Evolutionary conservation across 106 monocot species (phyloP).

Genomic region (Dioscorea zingiberensis): DNA sequence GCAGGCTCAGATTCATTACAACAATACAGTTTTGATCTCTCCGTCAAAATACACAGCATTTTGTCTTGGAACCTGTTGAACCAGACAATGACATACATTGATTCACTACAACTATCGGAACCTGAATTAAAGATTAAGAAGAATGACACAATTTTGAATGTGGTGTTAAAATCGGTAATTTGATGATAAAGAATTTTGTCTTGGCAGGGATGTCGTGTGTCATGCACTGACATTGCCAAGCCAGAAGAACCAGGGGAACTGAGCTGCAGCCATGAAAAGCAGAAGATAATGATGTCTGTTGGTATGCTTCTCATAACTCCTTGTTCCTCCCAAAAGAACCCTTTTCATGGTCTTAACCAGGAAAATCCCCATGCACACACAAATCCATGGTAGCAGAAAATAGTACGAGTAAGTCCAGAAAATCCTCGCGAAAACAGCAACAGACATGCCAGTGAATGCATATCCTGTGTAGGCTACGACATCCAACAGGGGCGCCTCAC

Average conservation of each 20-base stretch:
- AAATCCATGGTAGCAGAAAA: constrained; percentile 29
- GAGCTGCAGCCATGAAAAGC: constrained; percentile 28
- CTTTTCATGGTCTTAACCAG: constrained; percentile 27
- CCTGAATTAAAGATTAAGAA: too few relatives aligned
- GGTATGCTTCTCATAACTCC: constrained; percentile 30
- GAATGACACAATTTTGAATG: too few relatives aligned
- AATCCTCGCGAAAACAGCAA: constrained; percentile 16
- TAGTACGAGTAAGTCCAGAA: constrained; percentile 36
- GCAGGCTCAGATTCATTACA: too few relatives aligned
- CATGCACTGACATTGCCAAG: constrained; percentile 24
- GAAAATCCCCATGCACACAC: constrained; percentile 30
- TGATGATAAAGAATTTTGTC: too few relatives aligned
- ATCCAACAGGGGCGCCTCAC: constrained; percentile 27
- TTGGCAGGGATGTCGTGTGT: neutral
- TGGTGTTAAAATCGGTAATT: too few relatives aligned
- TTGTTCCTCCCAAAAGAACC: constrained; percentile 6
- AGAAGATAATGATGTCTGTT: constrained; percentile 32
- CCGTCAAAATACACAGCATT: too few relatives aligned
- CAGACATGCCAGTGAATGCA: constrained; percentile 22
- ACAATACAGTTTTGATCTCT: too few relatives aligned
- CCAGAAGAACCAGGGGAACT: constrained; percentile 40
- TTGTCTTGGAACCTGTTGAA: too few relatives aligned
- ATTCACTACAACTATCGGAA: too few relatives aligned
- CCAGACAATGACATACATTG: too few relatives aligned
- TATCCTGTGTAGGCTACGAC: constrained; percentile 31